phyloP scores from a whole-genome alignment of 768 basidiomycete species.

The Phaffia australis region DNA sequence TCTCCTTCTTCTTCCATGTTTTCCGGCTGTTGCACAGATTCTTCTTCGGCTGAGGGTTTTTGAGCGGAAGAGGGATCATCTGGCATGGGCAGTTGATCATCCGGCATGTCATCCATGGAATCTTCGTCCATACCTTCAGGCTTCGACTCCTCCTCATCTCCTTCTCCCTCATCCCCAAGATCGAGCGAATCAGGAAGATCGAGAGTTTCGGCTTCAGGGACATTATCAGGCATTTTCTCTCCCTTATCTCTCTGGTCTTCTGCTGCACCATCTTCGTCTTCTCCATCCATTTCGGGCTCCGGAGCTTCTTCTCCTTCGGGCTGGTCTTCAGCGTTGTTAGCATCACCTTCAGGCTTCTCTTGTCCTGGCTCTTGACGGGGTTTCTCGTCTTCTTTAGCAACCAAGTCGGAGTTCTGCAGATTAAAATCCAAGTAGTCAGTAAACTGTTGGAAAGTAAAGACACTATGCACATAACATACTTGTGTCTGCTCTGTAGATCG shows the following conservation, averaged over 20 bases:
- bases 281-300: constrained; percentile 26
- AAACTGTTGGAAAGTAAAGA: not conserved
- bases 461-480: not conserved
- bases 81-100: constrained; percentile 20
- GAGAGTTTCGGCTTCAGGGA: constrained; percentile 68
- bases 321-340: constrained; percentile 29
- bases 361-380: constrained; percentile 35
- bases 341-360: constrained; percentile 28
- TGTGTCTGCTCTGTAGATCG: constrained; percentile 36
- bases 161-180: constrained; percentile 41
- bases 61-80: constrained; percentile 17
- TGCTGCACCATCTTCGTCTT: constrained; percentile 37
- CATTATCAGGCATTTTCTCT: constrained; percentile 57
- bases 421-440: not conserved
- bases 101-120: constrained; percentile 15
- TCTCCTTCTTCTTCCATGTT: constrained; percentile 31
- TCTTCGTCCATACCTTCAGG: not conserved
- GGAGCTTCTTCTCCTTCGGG: constrained; percentile 5
- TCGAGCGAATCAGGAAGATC: constrained; percentile 83
- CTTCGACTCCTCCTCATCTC: constrained; percentile 33
- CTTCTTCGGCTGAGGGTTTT: constrained; percentile 13
- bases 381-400: constrained; percentile 60
- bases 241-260: constrained; percentile 44
- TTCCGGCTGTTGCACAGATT: constrained; percentile 14
- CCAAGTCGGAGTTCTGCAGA: constrained; percentile 50